These are phyloP conservation scores for Citrullus mucosospermus DNA, from an alignment of 306 rosid species.

Conservation along the genomic window DNA sequence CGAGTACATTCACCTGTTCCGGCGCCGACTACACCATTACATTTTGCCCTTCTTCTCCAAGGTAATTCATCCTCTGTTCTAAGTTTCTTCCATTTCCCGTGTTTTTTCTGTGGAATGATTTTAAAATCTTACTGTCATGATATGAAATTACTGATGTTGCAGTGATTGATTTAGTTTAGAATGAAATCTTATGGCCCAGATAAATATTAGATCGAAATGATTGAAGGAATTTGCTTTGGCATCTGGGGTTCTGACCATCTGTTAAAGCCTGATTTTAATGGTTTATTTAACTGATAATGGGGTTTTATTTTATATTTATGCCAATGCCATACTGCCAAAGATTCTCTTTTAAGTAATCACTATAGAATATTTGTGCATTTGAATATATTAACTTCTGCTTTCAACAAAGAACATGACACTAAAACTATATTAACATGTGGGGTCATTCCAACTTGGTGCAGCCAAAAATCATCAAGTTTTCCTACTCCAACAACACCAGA, in stretches of 20 bases:
- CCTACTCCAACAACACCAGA: constrained; percentile 23
- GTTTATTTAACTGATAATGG: not conserved
- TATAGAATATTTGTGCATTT: not conserved
- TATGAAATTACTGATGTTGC: not conserved
- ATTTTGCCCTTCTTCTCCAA: constrained; percentile 50
- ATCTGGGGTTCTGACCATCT: not conserved
- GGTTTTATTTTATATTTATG: not conserved
- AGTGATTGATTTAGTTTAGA: not conserved
- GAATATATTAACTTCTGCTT: not conserved
- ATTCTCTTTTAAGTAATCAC: constrained; percentile 14
- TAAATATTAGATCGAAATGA: not conserved
- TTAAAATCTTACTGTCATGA: not conserved
- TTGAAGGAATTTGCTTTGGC: not conserved
- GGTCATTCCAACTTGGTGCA: constrained; percentile 10
- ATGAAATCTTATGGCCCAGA: not conserved
- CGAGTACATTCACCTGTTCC: constrained; percentile 43
- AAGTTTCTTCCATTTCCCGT: not conserved
- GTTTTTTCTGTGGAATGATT: not conserved
- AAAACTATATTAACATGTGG: not conserved
- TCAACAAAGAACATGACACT: not conserved
- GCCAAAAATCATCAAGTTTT: constrained; percentile 39
- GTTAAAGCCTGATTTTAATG: not conserved
- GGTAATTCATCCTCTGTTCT: constrained; percentile 11
- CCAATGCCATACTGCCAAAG: constrained; percentile 20
- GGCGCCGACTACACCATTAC: constrained; percentile 54